Percentiles rank a stretch among this genome's conserved stretches.
These are phyloP conservation scores for Acorus calamus DNA, from an alignment of 106 monocot genomes.

Conservation along the genomic window DNA sequence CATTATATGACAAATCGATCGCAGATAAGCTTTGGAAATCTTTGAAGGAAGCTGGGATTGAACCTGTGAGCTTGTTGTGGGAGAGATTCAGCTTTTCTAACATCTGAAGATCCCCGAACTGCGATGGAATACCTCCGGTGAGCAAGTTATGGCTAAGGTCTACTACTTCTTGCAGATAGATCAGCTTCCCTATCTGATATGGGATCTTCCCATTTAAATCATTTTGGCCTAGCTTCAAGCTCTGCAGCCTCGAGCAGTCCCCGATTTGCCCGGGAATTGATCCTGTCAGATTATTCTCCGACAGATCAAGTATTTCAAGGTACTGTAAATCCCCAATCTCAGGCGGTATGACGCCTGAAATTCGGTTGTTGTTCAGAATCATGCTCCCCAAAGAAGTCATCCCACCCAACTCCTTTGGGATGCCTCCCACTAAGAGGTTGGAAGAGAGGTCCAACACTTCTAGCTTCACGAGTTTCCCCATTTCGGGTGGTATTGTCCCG, in stretches of 20 bases:
- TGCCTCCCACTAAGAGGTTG: conserved; percentile 20
- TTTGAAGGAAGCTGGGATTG: conserved; percentile 12
- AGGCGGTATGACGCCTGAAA: conserved; percentile 11
- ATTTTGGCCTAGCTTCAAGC: conserved; percentile 15
- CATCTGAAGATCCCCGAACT: conserved; percentile 10
- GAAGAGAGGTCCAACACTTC: conserved; percentile 20
- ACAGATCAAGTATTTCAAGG: conserved; percentile 2
- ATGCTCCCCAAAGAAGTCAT: conserved; percentile 10
- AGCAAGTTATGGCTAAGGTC: conserved; percentile 26
- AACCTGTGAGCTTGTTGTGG: conserved; percentile 17
- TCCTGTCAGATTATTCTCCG: conserved; percentile 7
- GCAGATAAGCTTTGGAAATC: conserved; percentile 15
- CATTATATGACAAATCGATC: conserved; percentile 26
- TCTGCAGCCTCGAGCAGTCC: neutral
- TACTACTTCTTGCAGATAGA: neutral
- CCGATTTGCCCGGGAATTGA: conserved; percentile 5
- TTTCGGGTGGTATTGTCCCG: conserved; percentile 27
- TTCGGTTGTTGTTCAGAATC: conserved; percentile 10
- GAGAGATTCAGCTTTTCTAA: conserved; percentile 21
- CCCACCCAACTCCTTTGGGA: conserved; percentile 15
- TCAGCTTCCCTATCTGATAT: no score
- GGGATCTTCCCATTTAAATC: conserved; percentile 7
- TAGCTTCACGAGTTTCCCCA: conserved; percentile 6
- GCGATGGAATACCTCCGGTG: conserved; percentile 10
- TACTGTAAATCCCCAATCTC: conserved; percentile 7